Conservation (phyloP, 768 basidiomycete species). For the Amanita inopinata region DNA sequence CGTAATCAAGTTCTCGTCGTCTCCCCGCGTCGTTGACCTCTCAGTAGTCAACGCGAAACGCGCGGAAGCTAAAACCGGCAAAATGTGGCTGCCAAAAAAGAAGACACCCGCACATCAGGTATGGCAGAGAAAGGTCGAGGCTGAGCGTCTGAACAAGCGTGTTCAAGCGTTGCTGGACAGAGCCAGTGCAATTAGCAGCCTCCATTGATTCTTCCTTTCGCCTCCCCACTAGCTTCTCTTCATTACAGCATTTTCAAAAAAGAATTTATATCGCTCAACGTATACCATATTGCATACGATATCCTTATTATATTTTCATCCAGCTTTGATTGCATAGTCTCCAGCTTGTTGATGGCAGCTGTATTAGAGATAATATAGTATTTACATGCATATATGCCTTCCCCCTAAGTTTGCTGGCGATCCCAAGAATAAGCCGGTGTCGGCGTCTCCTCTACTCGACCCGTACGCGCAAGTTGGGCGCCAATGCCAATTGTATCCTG, state of each 20-base stretch:
- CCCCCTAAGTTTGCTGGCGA: background rate
- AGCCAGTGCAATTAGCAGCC: slow-evolving; percentile 33
- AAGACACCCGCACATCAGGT: slow-evolving; percentile 77
- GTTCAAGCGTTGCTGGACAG: slow-evolving; percentile 66
- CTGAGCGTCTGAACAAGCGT: slow-evolving; percentile 56
- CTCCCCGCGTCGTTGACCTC: slow-evolving; percentile 80
- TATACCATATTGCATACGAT: background rate
- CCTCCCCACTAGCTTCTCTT: too few species aligned
- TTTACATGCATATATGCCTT: too few species aligned
- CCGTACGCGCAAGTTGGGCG: slow-evolving; percentile 35
- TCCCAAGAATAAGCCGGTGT: slow-evolving; percentile 34
- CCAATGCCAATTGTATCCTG: slow-evolving; percentile 58
- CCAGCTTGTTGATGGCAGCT: background rate
- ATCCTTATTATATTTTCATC: background rate
- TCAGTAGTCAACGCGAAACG: slow-evolving; percentile 47
- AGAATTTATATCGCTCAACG: slow-evolving; percentile 1
- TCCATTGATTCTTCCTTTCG: background rate
- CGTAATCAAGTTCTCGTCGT: slow-evolving; percentile 76
- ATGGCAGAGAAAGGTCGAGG: slow-evolving; percentile 66
- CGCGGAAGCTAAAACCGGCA: slow-evolving; percentile 36
- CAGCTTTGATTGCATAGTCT: background rate
- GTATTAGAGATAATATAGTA: background rate
- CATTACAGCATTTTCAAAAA: too few species aligned
- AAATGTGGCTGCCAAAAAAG: slow-evolving; percentile 74
- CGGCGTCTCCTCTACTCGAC: slow-evolving; percentile 54